Evolutionary conservation across 805 yeast genomes (phyloP).

Genomic region (Spathaspora boniae): DNA sequence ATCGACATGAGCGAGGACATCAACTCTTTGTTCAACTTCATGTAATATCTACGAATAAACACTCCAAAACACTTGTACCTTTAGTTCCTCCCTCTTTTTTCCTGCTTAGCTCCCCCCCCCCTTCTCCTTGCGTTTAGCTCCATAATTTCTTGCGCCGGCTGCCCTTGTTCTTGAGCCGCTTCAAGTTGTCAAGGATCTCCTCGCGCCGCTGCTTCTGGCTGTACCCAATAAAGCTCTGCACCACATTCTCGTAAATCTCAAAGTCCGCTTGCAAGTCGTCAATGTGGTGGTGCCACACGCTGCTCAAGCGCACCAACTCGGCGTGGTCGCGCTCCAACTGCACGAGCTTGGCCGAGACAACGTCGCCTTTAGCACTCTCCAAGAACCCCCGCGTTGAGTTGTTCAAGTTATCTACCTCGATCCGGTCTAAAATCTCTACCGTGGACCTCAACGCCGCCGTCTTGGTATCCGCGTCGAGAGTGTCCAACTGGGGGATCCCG

Average conservation of each 20-base stretch:
- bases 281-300: conserved; percentile 52
- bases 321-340: conserved; percentile 25
- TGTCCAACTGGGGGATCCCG: conserved; percentile 32
- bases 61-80: background rate
- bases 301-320: conserved; percentile 24
- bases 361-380: conserved; percentile 21
- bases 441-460: conserved; percentile 23
- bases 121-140: conserved; percentile 5
- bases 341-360: conserved; percentile 34
- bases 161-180: conserved; percentile 23
- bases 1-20: conserved; percentile 25
- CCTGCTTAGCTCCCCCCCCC: background rate
- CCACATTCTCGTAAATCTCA: conserved; percentile 77
- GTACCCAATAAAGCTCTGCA: conserved; percentile 86
- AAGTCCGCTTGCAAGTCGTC: conserved; percentile 58
- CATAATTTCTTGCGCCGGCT: conserved; percentile 13
- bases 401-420: conserved; percentile 33
- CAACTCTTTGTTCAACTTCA: conserved; percentile 27
- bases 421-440: conserved; percentile 20
- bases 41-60: conserved; percentile 3
- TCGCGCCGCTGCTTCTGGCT: conserved; percentile 73
- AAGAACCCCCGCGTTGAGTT: conserved; percentile 18
- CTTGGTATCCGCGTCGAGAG: conserved; percentile 26
- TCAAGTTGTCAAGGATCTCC: conserved; percentile 33
- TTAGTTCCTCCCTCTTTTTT: background rate